Evolutionary conservation across 2,329 filamentous ascomycete genomes (phyloP).

Genomic region (Ophiostoma sp.): DNA sequence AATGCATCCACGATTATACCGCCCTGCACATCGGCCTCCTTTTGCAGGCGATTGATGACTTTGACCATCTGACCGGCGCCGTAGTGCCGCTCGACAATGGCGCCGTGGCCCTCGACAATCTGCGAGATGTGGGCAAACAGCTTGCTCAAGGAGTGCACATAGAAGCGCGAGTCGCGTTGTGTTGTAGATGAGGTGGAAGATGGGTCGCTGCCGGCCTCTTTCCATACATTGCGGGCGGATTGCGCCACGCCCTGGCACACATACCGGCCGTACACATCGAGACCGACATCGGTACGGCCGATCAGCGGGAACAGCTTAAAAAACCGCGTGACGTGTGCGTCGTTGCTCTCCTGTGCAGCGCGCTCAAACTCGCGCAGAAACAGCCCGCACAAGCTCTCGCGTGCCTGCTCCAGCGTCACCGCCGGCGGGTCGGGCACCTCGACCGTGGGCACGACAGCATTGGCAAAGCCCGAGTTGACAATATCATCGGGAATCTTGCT

Average conservation of each 20-base stretch:
- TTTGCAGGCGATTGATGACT: slow-evolving; percentile 86
- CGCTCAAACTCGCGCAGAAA: slow-evolving; percentile 95
- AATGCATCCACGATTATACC: slow-evolving; percentile 94
- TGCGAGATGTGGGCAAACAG: slow-evolving; percentile 97
- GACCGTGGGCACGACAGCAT: slow-evolving; percentile 87
- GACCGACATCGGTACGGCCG: slow-evolving; percentile 75
- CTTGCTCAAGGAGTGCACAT: slow-evolving; percentile 82
- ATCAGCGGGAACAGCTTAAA: slow-evolving; percentile 98
- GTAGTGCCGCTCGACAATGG: slow-evolving; percentile 89
- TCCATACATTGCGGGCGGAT: slow-evolving; percentile 73
- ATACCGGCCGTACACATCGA: slow-evolving; percentile 93
- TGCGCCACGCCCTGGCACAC: slow-evolving; percentile 92
- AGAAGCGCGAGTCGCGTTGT: slow-evolving; percentile 74
- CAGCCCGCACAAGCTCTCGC: slow-evolving; percentile 81
- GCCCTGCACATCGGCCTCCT: slow-evolving; percentile 92
- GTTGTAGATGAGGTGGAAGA: neutral
- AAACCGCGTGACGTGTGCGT: slow-evolving; percentile 84
- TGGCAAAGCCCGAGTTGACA: slow-evolving; percentile 77
- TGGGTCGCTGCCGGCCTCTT: slow-evolving; percentile 40
- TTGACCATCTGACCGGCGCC: slow-evolving; percentile 87
- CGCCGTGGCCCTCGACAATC: slow-evolving; percentile 88
- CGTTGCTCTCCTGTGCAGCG: slow-evolving; percentile 80
- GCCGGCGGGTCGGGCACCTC: slow-evolving; percentile 90
- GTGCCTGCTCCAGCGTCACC: slow-evolving; percentile 78
- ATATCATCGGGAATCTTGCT: slow-evolving; percentile 75